Evolutionary conservation across 306 rosid species (phyloP), one percentile per base, ranked within the genome.

Genomic region (Cercis canadensis): DNA sequence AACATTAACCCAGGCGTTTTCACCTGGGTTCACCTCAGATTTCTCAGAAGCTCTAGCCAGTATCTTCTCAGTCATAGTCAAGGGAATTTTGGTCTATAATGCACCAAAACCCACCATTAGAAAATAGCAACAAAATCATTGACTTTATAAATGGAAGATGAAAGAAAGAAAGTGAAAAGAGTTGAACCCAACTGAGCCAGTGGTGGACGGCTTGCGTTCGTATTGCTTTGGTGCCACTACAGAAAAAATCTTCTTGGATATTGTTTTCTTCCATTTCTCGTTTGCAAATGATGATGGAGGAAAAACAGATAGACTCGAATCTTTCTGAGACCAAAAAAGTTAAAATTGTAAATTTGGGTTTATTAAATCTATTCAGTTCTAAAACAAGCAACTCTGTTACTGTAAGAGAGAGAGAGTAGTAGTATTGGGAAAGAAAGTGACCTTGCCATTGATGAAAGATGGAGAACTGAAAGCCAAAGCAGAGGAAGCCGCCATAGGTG

Each of bases 1-100:
- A 5, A 78, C 81, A 66, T 89, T 86, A 17, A 84, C 80, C 97
- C 96, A 92, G 4, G 70, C 85, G 70, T 89, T 92, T 18, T 87
- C 90, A 47, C 93, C 96, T 0, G 97, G 87, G 24, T 37, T 79
- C 75, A 87, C 74, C 46, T 84, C 80, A 66, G 68, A 0, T 69
- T 71, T 92, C 75, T 89, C 87, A 4, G 86, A 74, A 32, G 92
- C 89, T 75, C 89, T 82, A 1, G 87, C 94, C 37, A 92, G 71
- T 63, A 92, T 92, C 89, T 89, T 92, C 78, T 92, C 94, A 0
- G 96, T 92, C 79, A 82, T 83, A 1, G 92, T 87, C 97, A 92
- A 85, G 0, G 83, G 89, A 6, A 75, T 87, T 84, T 87, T 84
- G 8, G 62, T 76, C 96, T 89, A 68, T 60, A 64, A 45, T 70